Evolutionary conservation across 129 eudicot genomes (phyloP).

Genomic region (Tagetes erecta): DNA sequence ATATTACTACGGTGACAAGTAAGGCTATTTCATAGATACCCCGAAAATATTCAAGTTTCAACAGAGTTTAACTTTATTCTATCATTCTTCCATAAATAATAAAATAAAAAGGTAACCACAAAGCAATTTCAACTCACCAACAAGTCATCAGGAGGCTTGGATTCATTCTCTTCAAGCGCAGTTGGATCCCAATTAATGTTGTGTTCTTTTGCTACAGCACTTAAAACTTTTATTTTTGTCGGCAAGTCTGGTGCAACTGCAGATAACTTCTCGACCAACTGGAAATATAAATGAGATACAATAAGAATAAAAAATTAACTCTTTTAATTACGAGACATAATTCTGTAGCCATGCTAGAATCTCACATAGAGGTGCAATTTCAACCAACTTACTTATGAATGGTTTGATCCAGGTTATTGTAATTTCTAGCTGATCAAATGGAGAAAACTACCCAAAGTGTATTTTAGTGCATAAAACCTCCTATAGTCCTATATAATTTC

Average conservation of each 20-base stretch:
- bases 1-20: not conserved
- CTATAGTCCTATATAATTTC: not conserved
- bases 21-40: too few relatives aligned
- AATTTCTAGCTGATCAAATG: not conserved
- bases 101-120: not conserved
- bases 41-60: conserved; percentile 1
- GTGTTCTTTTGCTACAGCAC: conserved; percentile 76
- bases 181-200: conserved; percentile 75
- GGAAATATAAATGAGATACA: conserved; percentile 26
- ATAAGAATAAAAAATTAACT: not conserved
- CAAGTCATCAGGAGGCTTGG: conserved; percentile 54
- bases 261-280: conserved; percentile 94
- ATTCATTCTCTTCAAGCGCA: conserved; percentile 58
- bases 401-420: not conserved
- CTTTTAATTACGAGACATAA: not conserved
- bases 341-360: not conserved
- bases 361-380: not conserved
- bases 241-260: conserved; percentile 78
- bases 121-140: conserved; percentile 51
- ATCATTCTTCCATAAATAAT: not conserved
- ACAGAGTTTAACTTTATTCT: not conserved
- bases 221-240: conserved; percentile 63
- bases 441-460: not conserved
- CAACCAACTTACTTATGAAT: not conserved
- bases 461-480: not conserved